phyloP scores from a whole-genome alignment of 306 rosid genomes.

The Bauhinia variegata region DNA sequence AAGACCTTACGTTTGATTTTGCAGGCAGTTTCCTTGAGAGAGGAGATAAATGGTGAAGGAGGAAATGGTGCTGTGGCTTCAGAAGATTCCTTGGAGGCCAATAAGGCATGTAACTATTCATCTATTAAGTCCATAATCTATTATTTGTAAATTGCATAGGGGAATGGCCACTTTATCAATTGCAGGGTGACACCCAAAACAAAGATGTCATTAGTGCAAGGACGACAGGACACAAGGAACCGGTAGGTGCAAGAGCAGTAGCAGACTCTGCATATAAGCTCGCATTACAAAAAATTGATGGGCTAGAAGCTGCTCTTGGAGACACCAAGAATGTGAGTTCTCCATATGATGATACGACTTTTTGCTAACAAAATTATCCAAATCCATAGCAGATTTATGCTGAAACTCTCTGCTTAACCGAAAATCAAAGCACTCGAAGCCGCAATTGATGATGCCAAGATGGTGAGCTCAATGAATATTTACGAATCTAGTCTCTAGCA shows the following conservation, averaged over 20 bases:
- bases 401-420: slow-evolving; percentile 45
- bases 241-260: slow-evolving; percentile 18
- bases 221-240: slow-evolving; percentile 25
- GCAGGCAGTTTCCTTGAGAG: slow-evolving; percentile 55
- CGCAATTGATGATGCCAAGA: slow-evolving; percentile 62
- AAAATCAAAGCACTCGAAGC: slow-evolving; percentile 76
- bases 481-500: not conserved
- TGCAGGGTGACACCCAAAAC: slow-evolving; percentile 41
- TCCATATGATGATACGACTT: not conserved
- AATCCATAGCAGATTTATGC: not conserved
- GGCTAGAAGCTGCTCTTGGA: slow-evolving; percentile 62
- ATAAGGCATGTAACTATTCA: slow-evolving; percentile 44
- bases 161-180: slow-evolving; percentile 2
- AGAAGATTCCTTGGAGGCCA: slow-evolving; percentile 23
- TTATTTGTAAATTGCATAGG: not conserved
- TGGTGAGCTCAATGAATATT: slow-evolving; percentile 47
- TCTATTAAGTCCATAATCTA: not conserved
- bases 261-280: slow-evolving; percentile 31
- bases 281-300: slow-evolving; percentile 53
- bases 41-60: slow-evolving; percentile 33
- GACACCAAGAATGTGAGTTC: slow-evolving; percentile 64
- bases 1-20: slow-evolving; percentile 22
- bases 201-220: slow-evolving; percentile 12
- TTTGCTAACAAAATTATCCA: slow-evolving; percentile 1
- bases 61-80: slow-evolving; percentile 30